Evolutionary conservation across 352 stramenopile genomes (phyloP), one percentile per base, ranked within the genome.

Genomic region (Phytophthora macrochlamydospora): DNA sequence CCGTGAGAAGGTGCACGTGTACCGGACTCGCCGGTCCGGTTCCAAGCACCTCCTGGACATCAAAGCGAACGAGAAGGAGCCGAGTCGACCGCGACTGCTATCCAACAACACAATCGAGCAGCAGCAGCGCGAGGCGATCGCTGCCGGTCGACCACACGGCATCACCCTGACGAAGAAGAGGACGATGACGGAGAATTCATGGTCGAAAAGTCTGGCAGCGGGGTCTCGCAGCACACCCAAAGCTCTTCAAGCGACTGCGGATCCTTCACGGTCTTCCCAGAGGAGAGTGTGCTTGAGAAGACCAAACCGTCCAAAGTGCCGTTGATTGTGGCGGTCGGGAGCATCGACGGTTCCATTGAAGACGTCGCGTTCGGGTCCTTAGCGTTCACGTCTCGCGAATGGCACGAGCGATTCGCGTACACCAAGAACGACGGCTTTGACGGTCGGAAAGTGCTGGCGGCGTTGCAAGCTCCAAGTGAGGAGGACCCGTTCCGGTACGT

Each of bases 1-100:
- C 2, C 80, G 79, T 51, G 83, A 91, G 68, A 77, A 83, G 45
- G 66, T 91, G 43, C 69, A 82, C 30, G 67, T 89, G 24, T 91
- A 84, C 50, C 77, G 79, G 40, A 81, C 82, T 18, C 83, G 81
- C n/a, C 68, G 71, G 2, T 59, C 76, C 14, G 63, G 57, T 35
- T 65, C 56, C 24, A 77, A 74, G 44, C 48, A 43, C 14, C 9
- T 63, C 32, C 55, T 51, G 2, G 58, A 79, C 35, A 62, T 28
- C 57, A 7, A n/a, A 3, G 49, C 51, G 31, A 75, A 67, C 50
- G 73, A 76, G 18, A 67, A 74, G 13, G 46, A 72, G 11, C 62
- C 63, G 29, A 76, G 76, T 70, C 71, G 77, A 44, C 77, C 77
- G 8, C 68, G 71, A 5, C 60, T 85, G 52, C 60, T 85, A 42